These are phyloP conservation scores for Rhodotorula taiwanensis DNA, from an alignment of 768 basidiomycete species.

Conservation along the genomic window DNA sequence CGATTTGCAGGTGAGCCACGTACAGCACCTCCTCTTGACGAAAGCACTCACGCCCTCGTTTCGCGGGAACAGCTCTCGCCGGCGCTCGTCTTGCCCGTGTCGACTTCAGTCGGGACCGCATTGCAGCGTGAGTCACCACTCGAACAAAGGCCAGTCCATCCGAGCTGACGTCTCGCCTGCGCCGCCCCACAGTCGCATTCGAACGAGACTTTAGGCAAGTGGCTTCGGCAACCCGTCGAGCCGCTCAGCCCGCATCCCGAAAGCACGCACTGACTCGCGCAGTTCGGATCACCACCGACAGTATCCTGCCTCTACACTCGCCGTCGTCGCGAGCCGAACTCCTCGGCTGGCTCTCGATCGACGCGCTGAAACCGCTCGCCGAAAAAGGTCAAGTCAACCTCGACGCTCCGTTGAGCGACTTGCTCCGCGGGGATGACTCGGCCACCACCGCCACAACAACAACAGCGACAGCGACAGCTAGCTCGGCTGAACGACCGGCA, in stretches of 20 bases:
- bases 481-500: neutral
- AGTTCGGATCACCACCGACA: neutral
- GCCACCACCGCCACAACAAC: too few relatives aligned
- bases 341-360: constrained; percentile 29
- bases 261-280: neutral
- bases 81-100: constrained; percentile 19
- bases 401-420: constrained; percentile 3
- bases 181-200: constrained; percentile 14
- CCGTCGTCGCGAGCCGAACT: constrained; percentile 14
- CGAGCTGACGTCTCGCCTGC: neutral
- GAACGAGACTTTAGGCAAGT: constrained; percentile 28
- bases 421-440: too few relatives aligned
- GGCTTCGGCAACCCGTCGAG: too few relatives aligned
- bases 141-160: too few relatives aligned
- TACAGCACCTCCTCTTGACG: rapidly evolving
- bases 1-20: constrained; percentile 16
- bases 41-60: too few relatives aligned
- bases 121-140: constrained; percentile 11
- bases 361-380: constrained; percentile 14
- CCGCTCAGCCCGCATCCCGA: neutral
- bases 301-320: constrained; percentile 29
- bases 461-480: too few relatives aligned
- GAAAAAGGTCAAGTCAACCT: constrained; percentile 6
- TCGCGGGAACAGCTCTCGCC: constrained; percentile 11
- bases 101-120: constrained; percentile 11